Evolutionary conservation across 1,139 yeast species (phyloP), one percentile per base, ranked within the genome.

Genomic region (Kodamaea ohmeri): DNA sequence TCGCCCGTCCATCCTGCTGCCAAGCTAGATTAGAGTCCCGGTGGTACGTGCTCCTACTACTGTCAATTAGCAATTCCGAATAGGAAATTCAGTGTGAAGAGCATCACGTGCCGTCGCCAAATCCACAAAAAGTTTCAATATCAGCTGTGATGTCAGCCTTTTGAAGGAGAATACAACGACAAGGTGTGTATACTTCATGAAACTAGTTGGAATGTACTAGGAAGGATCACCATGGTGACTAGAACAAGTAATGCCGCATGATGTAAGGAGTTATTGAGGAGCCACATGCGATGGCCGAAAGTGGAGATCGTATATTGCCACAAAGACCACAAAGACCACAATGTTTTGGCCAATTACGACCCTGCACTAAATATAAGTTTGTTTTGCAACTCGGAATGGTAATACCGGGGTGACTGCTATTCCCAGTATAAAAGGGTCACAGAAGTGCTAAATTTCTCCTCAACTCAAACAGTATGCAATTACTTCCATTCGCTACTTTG

Each of bases 381-480:
- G 7, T 16, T 25, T 32, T 25, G 24, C 14, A 13, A 21, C 35
- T 18, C 14, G 17, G 18, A 11, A n/a, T 19, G 24, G 14, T 34
- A 11, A 7, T 12, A 19, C 22, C 25, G 36, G 9, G 32, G 36
- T 25, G 20, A 6, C 22, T 24, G 26, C 20, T 7, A 12, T 25
- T 20, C 22, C 19, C 8, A 13, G 37, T 35, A 35, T 35, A 35
- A 35, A 35, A n/a, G 5, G 29, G n/a, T 14, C 14, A 8, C 20
- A 12, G 30, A 24, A 3, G 11, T 6, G 11, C 6, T 4, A 27
- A 4, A 8, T 12, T 12, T 12, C n/a, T n/a, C n/a, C n/a, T n/a
- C n/a, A n/a, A n/a, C n/a, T n/a, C n/a, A n/a, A n/a, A n/a, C 25
- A 30, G 19, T 2, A 40, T 40, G 43, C 34, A 37, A 22, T 26